Percentiles rank a stretch among this genome's conserved stretches.
phyloP scores from a whole-genome alignment of 306 rosid species.

The Ormosia semicastrata region DNA sequence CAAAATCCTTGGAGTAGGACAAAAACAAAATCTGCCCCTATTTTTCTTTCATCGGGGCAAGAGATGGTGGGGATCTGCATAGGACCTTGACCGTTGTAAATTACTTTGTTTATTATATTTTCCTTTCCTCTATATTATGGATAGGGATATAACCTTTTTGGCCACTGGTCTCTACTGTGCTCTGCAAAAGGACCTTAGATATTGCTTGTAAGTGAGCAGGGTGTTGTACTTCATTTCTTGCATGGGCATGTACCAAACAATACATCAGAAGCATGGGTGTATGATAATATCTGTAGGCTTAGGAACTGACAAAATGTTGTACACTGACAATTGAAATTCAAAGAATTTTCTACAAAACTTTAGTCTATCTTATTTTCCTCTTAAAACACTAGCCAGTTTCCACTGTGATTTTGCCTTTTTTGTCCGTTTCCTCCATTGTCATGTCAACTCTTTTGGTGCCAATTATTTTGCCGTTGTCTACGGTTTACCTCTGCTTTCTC shows the following conservation, averaged over 20 bases:
- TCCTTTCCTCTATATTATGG: not conserved
- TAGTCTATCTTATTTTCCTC: not conserved
- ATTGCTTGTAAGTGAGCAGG: too few relatives aligned
- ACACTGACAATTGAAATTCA: conserved; percentile 18
- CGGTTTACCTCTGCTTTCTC: not conserved
- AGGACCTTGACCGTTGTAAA: not conserved
- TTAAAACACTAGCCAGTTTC: not conserved
- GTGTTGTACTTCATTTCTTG: not conserved
- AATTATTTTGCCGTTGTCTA: conserved; percentile 18
- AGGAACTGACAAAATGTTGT: conserved; percentile 22
- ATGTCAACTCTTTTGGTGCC: not conserved
- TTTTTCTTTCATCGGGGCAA: not conserved
- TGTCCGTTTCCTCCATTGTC: not conserved
- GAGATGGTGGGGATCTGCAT: not conserved
- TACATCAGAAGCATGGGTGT: conserved; percentile 6
- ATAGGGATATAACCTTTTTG: conserved; percentile 1
- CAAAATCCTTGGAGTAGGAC: not conserved
- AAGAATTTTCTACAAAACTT: not conserved
- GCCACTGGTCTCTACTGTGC: not conserved
- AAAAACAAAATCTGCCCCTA: not conserved
- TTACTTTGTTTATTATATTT: not conserved
- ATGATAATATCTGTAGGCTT: conserved; percentile 5
- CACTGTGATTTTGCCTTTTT: not conserved
- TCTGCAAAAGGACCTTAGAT: not conserved
- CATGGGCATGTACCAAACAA: conserved; percentile 11